A percentile compares a stretch with the other conserved stretches of the same genome.
phyloP scores from a whole-genome alignment of 2,329 filamentous ascomycete genomes.

The Macrophomina tecta region DNA sequence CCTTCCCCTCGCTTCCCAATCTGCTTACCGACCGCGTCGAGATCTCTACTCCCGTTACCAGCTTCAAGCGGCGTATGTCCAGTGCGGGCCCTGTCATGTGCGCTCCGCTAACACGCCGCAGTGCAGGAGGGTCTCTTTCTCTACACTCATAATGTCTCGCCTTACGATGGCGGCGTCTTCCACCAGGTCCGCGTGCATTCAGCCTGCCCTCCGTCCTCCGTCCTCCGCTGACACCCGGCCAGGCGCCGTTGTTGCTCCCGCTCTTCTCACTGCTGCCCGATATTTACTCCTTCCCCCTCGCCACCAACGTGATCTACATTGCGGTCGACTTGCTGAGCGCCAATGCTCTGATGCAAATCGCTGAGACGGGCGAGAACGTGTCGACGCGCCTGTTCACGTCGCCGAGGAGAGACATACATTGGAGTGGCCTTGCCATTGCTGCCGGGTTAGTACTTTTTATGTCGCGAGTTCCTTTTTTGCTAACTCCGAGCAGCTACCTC shows the following conservation, averaged over 20 bases:
- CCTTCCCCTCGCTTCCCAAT: slow-evolving; percentile 83
- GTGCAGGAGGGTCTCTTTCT: slow-evolving; percentile 97
- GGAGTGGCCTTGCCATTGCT: slow-evolving; percentile 76
- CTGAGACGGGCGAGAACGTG: slow-evolving; percentile 78
- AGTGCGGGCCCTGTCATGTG: neutral
- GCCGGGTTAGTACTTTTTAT: slow-evolving; percentile 65
- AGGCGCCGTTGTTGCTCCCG: slow-evolving; percentile 88
- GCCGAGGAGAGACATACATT: slow-evolving; percentile 74
- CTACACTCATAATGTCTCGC: slow-evolving; percentile 94
- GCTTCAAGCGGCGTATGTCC: slow-evolving; percentile 90
- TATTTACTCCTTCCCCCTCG: slow-evolving; percentile 68
- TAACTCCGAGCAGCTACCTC: slow-evolving; percentile 67
- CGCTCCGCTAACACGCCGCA: slow-evolving; percentile 43
- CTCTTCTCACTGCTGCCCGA: slow-evolving; percentile 88
- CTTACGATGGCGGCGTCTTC: slow-evolving; percentile 90
- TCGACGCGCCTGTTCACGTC: slow-evolving; percentile 80
- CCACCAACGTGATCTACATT: slow-evolving; percentile 82
- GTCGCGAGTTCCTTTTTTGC: neutral
- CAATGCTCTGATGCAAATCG: slow-evolving; percentile 77
- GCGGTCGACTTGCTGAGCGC: slow-evolving; percentile 82
- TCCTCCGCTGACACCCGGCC: slow-evolving; percentile 34
- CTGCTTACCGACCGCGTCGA: slow-evolving; percentile 90
- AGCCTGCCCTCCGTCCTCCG: neutral
- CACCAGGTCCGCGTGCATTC: slow-evolving; percentile 59
- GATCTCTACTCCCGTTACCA: slow-evolving; percentile 94